Conservation (phyloP, 176 grass and related monocot species). For the Triticum monococcum region DNA sequence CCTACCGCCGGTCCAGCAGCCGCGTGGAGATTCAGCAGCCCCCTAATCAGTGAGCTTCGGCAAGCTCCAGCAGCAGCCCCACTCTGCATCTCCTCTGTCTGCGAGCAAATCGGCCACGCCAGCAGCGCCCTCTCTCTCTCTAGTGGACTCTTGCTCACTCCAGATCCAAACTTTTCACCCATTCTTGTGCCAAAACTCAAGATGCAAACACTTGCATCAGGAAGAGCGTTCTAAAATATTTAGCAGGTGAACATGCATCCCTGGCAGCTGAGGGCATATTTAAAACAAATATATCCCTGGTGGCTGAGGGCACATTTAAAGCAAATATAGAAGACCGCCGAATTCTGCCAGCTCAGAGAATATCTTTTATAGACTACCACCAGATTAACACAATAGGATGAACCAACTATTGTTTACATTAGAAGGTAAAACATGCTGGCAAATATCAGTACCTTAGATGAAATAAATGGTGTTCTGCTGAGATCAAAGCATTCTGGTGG, state of each 20-base stretch:
- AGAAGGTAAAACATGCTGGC: constrained; percentile 22
- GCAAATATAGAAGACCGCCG: too few species aligned
- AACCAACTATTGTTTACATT: background rate
- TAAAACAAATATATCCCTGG: background rate
- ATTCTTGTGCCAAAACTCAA: background rate
- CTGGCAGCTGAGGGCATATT: background rate
- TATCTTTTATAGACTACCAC: background rate
- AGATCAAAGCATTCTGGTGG: constrained; percentile 99
- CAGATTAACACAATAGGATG: background rate
- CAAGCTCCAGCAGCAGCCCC: background rate
- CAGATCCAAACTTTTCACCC: background rate
- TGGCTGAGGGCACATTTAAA: too few species aligned
- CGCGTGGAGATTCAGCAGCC: background rate
- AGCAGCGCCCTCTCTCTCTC: background rate
- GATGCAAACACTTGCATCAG: background rate
- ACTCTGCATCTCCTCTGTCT: background rate
- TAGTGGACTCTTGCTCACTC: background rate
- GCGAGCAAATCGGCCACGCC: background rate
- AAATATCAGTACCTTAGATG: constrained; percentile 78
- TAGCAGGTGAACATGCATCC: constrained; percentile 13
- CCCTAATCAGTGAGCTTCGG: background rate
- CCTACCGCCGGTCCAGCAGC: background rate
- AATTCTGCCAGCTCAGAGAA: too few species aligned
- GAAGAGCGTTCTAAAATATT: background rate
- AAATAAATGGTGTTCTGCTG: constrained; percentile 94